These are phyloP conservation scores for Dactylonectria macrodidyma DNA, from an alignment of 2,329 filamentous ascomycete genomes.

Conservation along the genomic window DNA sequence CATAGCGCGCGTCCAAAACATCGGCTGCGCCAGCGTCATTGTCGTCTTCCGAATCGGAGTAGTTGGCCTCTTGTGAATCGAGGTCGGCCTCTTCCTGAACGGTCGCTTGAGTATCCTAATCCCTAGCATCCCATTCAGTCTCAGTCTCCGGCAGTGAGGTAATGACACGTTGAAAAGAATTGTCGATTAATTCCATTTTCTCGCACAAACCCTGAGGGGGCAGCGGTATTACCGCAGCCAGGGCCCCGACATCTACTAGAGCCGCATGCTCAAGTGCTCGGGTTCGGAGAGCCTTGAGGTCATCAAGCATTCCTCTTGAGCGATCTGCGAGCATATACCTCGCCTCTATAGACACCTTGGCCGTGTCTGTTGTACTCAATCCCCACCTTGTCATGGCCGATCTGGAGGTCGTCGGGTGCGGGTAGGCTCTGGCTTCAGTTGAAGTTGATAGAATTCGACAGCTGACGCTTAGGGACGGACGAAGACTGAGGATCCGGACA, in stretches of 20 bases:
- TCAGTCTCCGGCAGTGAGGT: slow-evolving; percentile 4
- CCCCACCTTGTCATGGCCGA: slow-evolving; percentile 31
- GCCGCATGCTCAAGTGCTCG: slow-evolving; percentile 26
- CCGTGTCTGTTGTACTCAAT: slow-evolving; percentile 18
- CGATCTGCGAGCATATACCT: slow-evolving; percentile 32
- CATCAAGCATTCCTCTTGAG: slow-evolving; percentile 6
- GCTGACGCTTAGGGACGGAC: no score
- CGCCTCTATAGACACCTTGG: slow-evolving; percentile 35
- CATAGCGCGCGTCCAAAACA: background rate
- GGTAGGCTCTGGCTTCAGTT: background rate
- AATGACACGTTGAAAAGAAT: slow-evolving; percentile 1
- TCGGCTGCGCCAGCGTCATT: background rate
- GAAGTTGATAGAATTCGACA: background rate
- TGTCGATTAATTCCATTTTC: slow-evolving; percentile 1
- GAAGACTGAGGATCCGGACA: no score
- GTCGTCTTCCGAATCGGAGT: background rate
- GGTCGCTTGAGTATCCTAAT: slow-evolving; percentile 11
- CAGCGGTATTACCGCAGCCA: slow-evolving; percentile 19
- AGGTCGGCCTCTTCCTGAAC: background rate
- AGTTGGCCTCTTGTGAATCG: background rate
- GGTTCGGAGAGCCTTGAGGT: slow-evolving; percentile 18
- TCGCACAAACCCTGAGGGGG: slow-evolving; percentile 8
- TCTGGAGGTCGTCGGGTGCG: background rate
- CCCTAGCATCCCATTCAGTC: background rate
- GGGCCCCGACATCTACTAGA: background rate